phyloP scores from a whole-genome alignment of 352 stramenopile genomes.

The Pythium apleroticum region DNA sequence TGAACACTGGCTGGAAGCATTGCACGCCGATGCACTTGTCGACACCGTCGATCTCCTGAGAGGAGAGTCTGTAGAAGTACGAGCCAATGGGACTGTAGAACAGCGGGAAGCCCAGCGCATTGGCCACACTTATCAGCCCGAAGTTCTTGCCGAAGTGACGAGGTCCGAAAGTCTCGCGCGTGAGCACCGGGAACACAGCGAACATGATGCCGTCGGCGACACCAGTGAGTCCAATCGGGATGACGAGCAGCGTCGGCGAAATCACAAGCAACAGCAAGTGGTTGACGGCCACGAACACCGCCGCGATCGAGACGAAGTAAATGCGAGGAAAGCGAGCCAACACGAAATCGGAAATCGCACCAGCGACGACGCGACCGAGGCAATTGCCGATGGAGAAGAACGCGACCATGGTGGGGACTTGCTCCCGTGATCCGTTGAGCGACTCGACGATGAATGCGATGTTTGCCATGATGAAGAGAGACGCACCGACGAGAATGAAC shows the following conservation, averaged over 20 bases:
- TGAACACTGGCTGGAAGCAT: slow-evolving; percentile 68
- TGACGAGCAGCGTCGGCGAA: slow-evolving; percentile 35
- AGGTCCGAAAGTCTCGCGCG: slow-evolving; percentile 64
- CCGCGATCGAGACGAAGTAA: slow-evolving; percentile 60
- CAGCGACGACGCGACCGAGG: slow-evolving; percentile 49
- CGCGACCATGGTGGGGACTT: slow-evolving; percentile 65
- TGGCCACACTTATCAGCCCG: slow-evolving; percentile 71
- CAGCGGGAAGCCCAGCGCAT: slow-evolving; percentile 68
- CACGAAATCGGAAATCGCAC: slow-evolving; percentile 61
- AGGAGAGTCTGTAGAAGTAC: slow-evolving; percentile 50
- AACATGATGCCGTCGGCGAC: slow-evolving; percentile 77
- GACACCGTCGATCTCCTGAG: slow-evolving; percentile 35
- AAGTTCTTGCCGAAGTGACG: slow-evolving; percentile 83
- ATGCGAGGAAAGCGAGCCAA: slow-evolving; percentile 46
- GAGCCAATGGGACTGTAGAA: slow-evolving; percentile 71
- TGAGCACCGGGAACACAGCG: slow-evolving; percentile 64
- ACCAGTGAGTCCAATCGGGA: slow-evolving; percentile 63
- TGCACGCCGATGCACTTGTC: slow-evolving; percentile 53
- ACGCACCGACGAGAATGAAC: slow-evolving; percentile 69
- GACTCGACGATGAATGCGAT: slow-evolving; percentile 80
- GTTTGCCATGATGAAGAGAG: slow-evolving; percentile 81
- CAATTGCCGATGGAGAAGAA: slow-evolving; percentile 76
- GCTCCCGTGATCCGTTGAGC: slow-evolving; percentile 36
- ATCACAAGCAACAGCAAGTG: slow-evolving; percentile 60
- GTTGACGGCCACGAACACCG: slow-evolving; percentile 54